Percentiles rank a stretch among this genome's conserved stretches.
Evolutionary conservation across 169 alveolate genomes (phyloP).

Genomic region (Condylostoma magnum): DNA sequence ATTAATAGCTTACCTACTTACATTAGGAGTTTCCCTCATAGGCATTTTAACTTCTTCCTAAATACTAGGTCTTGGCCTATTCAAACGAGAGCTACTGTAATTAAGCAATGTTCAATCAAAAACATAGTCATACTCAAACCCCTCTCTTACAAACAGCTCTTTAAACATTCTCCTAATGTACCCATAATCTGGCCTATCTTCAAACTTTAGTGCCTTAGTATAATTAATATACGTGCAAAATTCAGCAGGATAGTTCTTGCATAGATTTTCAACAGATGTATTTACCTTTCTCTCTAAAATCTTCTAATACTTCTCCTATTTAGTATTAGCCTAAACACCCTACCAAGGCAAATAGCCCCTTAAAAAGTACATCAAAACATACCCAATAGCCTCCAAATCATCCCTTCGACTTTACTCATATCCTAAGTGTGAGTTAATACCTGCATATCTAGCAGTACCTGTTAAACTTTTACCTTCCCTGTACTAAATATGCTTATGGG

Average conservation of each 20-base stretch:
- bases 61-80: too few species aligned
- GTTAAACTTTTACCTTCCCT: constrained; percentile 58
- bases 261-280: constrained; percentile 76
- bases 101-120: constrained; percentile 18
- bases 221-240: constrained; percentile 55
- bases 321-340: constrained; percentile 69
- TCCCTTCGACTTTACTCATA: constrained; percentile 80
- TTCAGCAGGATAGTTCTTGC: constrained; percentile 80
- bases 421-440: constrained; percentile 75
- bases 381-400: constrained; percentile 78
- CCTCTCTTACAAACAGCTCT: constrained; percentile 28
- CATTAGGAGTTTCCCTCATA: too few species aligned
- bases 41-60: too few species aligned
- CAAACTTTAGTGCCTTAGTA: constrained; percentile 63
- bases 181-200: constrained; percentile 76
- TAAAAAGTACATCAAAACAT: constrained; percentile 64
- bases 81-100: too few species aligned
- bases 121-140: not conserved
- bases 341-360: constrained; percentile 88
- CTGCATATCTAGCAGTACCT: constrained; percentile 75
- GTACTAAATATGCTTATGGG: constrained; percentile 62
- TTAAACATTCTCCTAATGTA: constrained; percentile 49
- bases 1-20: too few species aligned
- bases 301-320: constrained; percentile 80
- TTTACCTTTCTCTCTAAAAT: constrained; percentile 84